Evolutionary conservation across 2,329 filamentous ascomycete genomes (phyloP), one percentile per base, ranked within the genome.

Genomic region (Dissoconium aciculare): DNA sequence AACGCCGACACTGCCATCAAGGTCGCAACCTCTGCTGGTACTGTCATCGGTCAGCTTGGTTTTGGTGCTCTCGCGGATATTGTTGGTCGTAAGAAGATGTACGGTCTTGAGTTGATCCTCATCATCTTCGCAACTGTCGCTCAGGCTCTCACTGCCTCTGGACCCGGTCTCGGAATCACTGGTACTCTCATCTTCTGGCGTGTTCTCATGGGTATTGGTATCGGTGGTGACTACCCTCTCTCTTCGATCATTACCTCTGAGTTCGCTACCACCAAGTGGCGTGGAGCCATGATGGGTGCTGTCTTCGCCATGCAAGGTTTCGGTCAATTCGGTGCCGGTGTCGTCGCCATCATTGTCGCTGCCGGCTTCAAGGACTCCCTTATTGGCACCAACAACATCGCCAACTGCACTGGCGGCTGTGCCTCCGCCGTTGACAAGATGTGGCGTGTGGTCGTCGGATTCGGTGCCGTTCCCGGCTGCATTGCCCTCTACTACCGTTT

Each of bases 231-330:
- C 49, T 89, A 87, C 50, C 81, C 82, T 4, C 63, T 91, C 5
- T 82, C 75, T 28, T 78, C 76, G 13, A 78, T 87, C 41, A 89
- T 89, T 46, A 87, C 81, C 4, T 83, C 81, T 4, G 81, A 89
- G 62, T 89, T 89, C 47, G 79, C 81, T 8, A 85, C 78, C 3
- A 87, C 80, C 31, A 83, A 78, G 56, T 85, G 79, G 74, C 64
- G 81, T 55, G 81, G 80, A 43, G 79, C 79, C 41, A 89, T 89
- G 76, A 85, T 91, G 75, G 78, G 72, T 17, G 67, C 78, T 11
- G 81, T 89, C 32, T 89, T 89, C 48, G 78, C 80, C 43, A 87
- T 85, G 78, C 81, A 91, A 54, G 80, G 81, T 41, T 67, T 89
- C 30, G 81, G 82, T 12, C 81, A 89, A 55, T 73, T 89, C 32